Evolutionary conservation across 1,139 yeast species (phyloP), one percentile per base, ranked within the genome.

Genomic region (Debaryomyces coudertii): DNA sequence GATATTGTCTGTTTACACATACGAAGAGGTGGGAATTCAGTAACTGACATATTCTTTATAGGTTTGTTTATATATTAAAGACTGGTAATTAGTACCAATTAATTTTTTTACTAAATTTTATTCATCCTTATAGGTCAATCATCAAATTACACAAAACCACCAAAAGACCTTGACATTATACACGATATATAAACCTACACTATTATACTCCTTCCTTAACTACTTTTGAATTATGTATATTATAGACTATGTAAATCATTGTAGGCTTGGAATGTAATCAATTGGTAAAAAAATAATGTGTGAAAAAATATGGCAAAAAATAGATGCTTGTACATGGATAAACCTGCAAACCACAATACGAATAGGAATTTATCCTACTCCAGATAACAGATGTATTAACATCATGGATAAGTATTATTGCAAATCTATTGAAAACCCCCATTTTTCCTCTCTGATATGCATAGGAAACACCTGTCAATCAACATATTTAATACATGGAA

Each of bases 21-120:
- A 74, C 79, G 79, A 64, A 75, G 78, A 52, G 79, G 79, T 55
- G 80, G 80, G 58, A 73, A 75, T 53, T 75, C 76, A 27, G 78
- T 74, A 47, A 75, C 76, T 42, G 77, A 60, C 79, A 74, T 71
- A 45, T 42, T 34, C 12, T 15, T 33, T 35, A 28, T 28, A 28
- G 29, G 28, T 18, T 20, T n/a, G 20, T 27, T n/a, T n/a, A 16
- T 9, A 28, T 38, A 28, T 16, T 38, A 27, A 38, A 18, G 7
- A 18, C 22, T 27, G 23, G 25, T 12, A 28, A 12, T 15, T 38
- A 12, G 34, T 18, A 16, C 18, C n/a, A 22, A 7, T 38, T 18
- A 38, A 38, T 27, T 38, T 38, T 38, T 38, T 38, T 38, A 28
- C 23, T 12, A 11, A 38, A 25, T 25, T 38, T 38, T 38, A 28